phyloP scores from a whole-genome alignment of 1,284 basidiomycete species.

The Hymenochaete sp. region DNA sequence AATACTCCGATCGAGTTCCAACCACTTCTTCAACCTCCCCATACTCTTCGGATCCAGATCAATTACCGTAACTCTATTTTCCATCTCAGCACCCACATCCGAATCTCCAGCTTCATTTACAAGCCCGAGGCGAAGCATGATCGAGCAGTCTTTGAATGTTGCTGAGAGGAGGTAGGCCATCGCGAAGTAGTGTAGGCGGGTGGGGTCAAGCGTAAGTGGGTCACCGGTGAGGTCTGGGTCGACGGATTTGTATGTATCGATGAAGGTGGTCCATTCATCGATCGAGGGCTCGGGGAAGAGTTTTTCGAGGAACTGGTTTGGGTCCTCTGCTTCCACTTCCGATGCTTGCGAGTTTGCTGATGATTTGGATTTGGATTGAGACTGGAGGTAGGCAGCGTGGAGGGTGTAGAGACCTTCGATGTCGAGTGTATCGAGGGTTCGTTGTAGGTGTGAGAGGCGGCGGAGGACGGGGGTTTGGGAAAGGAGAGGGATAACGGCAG shows the following conservation, averaged over 20 bases:
- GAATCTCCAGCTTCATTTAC: background rate
- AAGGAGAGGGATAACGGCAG: constrained; percentile 44
- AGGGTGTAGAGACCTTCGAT: constrained; percentile 66
- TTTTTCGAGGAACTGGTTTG: constrained; percentile 10
- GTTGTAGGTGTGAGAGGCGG: constrained; percentile 58
- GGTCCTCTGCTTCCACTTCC: background rate
- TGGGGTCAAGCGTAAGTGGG: constrained; percentile 27
- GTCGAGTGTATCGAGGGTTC: constrained; percentile 73
- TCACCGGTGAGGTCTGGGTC: background rate
- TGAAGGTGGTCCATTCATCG: constrained; percentile 51
- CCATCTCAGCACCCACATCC: constrained; percentile 18
- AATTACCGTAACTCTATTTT: constrained; percentile 57
- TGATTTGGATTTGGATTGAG: constrained; percentile 8
- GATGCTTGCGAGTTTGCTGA: background rate
- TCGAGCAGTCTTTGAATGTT: constrained; percentile 94
- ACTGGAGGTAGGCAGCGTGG: constrained; percentile 26
- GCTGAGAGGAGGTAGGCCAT: constrained; percentile 79
- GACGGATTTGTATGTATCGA: constrained; percentile 42
- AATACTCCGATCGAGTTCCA: constrained; percentile 64
- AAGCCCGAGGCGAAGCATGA: constrained; percentile 54
- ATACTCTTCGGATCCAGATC: constrained; percentile 83
- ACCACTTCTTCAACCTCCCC: constrained; percentile 62
- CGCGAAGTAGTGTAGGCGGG: constrained; percentile 48
- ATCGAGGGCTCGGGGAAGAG: constrained; percentile 37
- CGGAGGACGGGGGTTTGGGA: constrained; percentile 46